Base-by-base conservation (phyloP, 2,329 filamentous ascomycete genomes). In the Ceratocystiopsis brevicomis region DNA sequence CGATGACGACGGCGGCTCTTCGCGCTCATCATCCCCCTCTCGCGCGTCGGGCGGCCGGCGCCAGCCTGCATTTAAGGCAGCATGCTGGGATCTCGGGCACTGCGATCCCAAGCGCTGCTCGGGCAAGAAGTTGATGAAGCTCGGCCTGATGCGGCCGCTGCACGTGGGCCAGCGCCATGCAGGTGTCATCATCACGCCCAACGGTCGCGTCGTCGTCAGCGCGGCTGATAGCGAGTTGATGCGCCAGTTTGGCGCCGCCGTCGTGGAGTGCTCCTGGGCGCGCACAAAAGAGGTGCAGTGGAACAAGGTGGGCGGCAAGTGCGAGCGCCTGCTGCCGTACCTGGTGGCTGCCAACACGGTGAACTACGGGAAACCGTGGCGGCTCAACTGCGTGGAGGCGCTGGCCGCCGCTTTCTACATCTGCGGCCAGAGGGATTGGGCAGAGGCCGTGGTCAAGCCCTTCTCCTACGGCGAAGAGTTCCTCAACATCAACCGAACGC, bases 181-280 rank as follows among this genome's bases (percentile, higher is more conserved):
- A 34, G 90, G 90, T 46, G 81, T 98, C 50, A 82, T 98, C 54
- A 84, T 98, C 56, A 93, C 84, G 11, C 90, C 90, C 21, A 96
- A 96, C 64, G 90, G 83, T 49, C 95, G 92, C 58, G 76, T 71
- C 45, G 74, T 86, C 15, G 60, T 96, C 38, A 92, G 82, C 6
- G 82, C 86, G 1, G 83, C 85, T 42, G 90, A 98, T 61, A 68
- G 68, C 45, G 76, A 81, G 41, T 64, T 93, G 15, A 71, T 96
- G 53, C 85, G 92, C 53, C 79, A 86, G 59, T 82, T 83, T 56
- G 90, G 90, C 49, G 88, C 87, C 17, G 90, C 90, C 3, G 90
- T 98, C 3, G 90, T 98, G 16, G 90, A 98, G 64, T 94, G 87
- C 56, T 93, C 84, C 19, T 98, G 90, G 90, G 92, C 92, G 4